These are phyloP conservation scores for Penicillium nordicum DNA, from an alignment of 2,329 filamentous ascomycete species.

Conservation along the genomic window DNA sequence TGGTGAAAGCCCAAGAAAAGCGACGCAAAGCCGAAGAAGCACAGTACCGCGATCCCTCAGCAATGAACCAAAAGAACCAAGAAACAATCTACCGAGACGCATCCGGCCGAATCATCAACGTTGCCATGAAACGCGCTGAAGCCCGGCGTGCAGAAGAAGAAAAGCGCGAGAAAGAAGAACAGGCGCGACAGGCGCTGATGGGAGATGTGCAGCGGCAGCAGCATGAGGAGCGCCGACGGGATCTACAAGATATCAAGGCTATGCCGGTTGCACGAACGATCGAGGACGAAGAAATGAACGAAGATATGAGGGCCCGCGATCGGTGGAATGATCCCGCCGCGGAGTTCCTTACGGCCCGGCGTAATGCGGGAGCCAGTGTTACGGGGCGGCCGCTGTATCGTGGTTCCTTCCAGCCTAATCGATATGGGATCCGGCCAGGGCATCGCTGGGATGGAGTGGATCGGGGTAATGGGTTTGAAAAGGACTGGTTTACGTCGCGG, in stretches of 20 bases:
- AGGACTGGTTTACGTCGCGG: slow-evolving; percentile 82
- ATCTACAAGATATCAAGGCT: slow-evolving; percentile 74
- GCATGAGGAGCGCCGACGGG: slow-evolving; percentile 61
- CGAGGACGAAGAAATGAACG: slow-evolving; percentile 86
- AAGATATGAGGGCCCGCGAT: slow-evolving; percentile 69
- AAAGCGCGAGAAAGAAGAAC: slow-evolving; percentile 60
- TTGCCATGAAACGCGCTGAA: slow-evolving; percentile 85
- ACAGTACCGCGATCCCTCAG: slow-evolving; percentile 37
- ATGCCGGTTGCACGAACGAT: slow-evolving; percentile 74
- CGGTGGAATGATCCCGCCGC: slow-evolving; percentile 95
- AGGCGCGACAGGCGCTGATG: slow-evolving; percentile 67
- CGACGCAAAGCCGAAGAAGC: slow-evolving; percentile 47
- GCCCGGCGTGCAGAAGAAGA: slow-evolving; percentile 75
- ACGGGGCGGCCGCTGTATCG: slow-evolving; percentile 67
- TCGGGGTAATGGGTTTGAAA: slow-evolving; percentile 88
- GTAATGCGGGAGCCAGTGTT: slow-evolving; percentile 41
- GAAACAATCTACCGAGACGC: slow-evolving; percentile 96
- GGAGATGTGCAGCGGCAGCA: slow-evolving; percentile 80
- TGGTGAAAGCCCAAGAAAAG: slow-evolving; percentile 63
- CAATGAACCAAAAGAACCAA: slow-evolving; percentile 49
- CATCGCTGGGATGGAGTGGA: slow-evolving; percentile 98
- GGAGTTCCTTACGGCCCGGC: slow-evolving; percentile 64
- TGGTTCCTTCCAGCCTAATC: slow-evolving; percentile 79
- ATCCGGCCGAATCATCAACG: slow-evolving; percentile 87
- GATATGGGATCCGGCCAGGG: slow-evolving; percentile 88